These are phyloP conservation scores for Penicillium sp. DNA, from an alignment of 2,329 filamentous ascomycete species.

Conservation along the genomic window DNA sequence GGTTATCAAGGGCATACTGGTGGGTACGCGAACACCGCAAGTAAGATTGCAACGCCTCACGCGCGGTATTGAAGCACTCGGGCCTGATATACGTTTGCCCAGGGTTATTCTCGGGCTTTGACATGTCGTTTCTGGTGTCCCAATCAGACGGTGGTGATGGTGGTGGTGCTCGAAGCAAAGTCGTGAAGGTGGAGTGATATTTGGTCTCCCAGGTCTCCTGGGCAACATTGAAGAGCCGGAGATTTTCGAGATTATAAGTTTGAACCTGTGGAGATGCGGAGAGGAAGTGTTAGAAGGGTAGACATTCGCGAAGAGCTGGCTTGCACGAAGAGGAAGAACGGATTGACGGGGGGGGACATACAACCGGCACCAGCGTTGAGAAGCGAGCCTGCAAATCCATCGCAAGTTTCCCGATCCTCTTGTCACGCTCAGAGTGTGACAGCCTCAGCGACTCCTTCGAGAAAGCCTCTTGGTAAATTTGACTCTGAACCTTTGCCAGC, in stretches of 20 bases:
- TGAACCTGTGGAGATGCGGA: not conserved
- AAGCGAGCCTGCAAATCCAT: not conserved
- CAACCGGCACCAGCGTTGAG: not conserved
- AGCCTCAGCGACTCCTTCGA: not conserved
- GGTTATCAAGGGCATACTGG: not conserved
- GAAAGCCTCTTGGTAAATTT: slow-evolving; percentile 23
- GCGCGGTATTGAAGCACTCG: not conserved
- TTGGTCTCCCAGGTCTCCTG: not conserved
- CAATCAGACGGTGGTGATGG: not conserved
- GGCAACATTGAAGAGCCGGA: not conserved
- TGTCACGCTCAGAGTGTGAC: slow-evolving; percentile 9
- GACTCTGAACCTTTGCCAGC: slow-evolving; percentile 20
- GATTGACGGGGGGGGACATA: not conserved
- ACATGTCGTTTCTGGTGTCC: not conserved
- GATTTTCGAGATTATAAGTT: slow-evolving; percentile 11
- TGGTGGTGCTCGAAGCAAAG: not conserved
- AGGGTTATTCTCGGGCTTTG: not conserved
- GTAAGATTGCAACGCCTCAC: not conserved
- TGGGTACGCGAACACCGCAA: not conserved
- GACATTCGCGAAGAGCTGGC: no score
- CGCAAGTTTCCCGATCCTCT: slow-evolving; percentile 1
- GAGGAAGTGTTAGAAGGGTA: not conserved
- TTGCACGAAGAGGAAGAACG: no score
- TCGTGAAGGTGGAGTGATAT: not conserved
- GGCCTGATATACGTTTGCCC: slow-evolving; percentile 1